A percentile compares a stretch with the other conserved stretches of the same genome.
These are phyloP conservation scores for Microcos paniculata DNA, from an alignment of 345 rosid species.

Conservation along the genomic window DNA sequence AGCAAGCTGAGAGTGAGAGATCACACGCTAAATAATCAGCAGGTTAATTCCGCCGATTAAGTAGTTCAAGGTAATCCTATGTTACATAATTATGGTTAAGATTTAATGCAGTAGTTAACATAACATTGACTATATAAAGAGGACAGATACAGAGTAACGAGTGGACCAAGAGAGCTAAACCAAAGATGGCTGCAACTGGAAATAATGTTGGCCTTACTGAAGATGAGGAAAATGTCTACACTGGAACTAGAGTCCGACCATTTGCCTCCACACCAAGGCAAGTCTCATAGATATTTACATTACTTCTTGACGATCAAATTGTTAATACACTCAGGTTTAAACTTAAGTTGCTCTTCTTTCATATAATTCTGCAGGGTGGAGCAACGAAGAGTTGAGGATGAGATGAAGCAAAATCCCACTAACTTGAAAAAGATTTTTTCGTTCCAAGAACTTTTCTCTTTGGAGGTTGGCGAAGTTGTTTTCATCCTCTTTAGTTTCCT, in stretches of 20 bases:
- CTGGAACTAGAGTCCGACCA: constrained; percentile 13
- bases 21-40: neutral
- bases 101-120: neutral
- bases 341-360: neutral
- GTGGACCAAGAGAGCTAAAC: neutral
- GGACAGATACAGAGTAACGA: neutral
- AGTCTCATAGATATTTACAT: neutral
- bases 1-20: neutral
- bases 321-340: neutral
- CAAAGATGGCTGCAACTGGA: constrained; percentile 12
- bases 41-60: constrained; percentile 2
- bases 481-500: too few relatives aligned
- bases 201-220: neutral
- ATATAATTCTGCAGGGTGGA: neutral
- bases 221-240: constrained; percentile 11
- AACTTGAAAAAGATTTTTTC: neutral
- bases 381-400: neutral
- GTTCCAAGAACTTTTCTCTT: neutral
- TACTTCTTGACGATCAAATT: neutral
- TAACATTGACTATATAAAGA: neutral
- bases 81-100: neutral
- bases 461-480: neutral
- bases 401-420: constrained; percentile 10
- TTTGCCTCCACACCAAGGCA: constrained; percentile 12
- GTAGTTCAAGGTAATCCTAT: neutral